phyloP scores from a whole-genome alignment of 352 stramenopile genomes.

The Phytophthora nicotianae region DNA sequence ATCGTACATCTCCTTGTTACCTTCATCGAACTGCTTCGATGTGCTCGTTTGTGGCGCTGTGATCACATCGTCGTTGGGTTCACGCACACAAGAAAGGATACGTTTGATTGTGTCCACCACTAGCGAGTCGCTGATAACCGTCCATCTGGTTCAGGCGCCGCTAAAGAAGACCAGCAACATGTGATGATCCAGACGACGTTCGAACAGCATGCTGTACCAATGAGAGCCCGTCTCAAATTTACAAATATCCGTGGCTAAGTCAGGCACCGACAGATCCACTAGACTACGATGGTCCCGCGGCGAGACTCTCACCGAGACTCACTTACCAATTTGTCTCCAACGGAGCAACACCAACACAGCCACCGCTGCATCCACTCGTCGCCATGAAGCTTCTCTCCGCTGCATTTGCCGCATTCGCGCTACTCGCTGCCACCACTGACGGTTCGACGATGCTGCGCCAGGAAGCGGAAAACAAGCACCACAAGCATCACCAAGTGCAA shows the following conservation, averaged over 20 bases:
- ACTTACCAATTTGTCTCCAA: constrained; percentile 22
- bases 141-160: neutral
- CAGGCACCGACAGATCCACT: neutral
- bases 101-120: neutral
- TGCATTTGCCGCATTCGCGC: constrained; percentile 11
- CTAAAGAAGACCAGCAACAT: neutral
- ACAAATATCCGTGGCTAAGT: no score
- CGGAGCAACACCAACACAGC: constrained; percentile 1
- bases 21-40: neutral
- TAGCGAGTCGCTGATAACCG: neutral
- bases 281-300: neutral
- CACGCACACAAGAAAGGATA: neutral
- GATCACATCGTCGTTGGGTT: neutral
- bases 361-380: no score
- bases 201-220: neutral
- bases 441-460: constrained; percentile 23
- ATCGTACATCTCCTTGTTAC: neutral
- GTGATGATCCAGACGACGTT: neutral
- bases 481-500: constrained; percentile 5
- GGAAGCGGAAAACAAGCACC: neutral
- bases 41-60: neutral
- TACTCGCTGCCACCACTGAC: constrained; percentile 11
- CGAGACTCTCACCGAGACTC: constrained; percentile 2
- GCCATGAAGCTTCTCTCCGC: constrained; percentile 16
- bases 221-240: neutral